phyloP scores from a whole-genome alignment of 2,329 filamentous ascomycete species.

The Fusarium praegraminearum region DNA sequence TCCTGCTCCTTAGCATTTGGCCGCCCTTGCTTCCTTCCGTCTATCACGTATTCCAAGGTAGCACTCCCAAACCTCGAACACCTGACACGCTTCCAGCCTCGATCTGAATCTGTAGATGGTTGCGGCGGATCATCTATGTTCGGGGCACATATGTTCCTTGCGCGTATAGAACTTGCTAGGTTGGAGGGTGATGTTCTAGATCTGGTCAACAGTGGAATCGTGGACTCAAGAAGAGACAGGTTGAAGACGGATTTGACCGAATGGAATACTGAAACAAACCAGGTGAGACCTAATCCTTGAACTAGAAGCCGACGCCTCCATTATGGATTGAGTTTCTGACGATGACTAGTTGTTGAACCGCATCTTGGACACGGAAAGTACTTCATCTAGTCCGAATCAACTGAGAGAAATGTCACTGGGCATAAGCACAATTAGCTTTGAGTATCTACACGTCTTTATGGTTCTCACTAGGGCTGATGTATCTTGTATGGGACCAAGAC shows the following conservation, averaged over 20 bases:
- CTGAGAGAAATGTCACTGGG: slow-evolving; percentile 11
- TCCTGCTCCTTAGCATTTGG: slow-evolving; percentile 25
- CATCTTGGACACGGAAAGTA: not conserved
- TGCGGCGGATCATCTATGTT: accelerated
- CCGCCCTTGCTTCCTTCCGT: not conserved
- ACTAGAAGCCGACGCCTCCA: accelerated
- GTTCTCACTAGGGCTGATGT: not conserved
- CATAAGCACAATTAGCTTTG: slow-evolving; percentile 6
- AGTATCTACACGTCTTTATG: slow-evolving; percentile 3
- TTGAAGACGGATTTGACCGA: not conserved
- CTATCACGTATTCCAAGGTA: not conserved
- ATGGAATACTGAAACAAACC: not conserved
- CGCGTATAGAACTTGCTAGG: not conserved
- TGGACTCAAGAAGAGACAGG: not conserved
- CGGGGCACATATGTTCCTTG: not conserved
- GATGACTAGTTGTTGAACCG: not conserved
- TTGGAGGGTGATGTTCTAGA: not conserved
- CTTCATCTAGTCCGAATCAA: not conserved
- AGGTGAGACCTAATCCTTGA: not conserved
- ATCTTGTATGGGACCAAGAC: not conserved
- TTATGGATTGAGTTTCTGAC: not conserved
- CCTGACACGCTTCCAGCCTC: not conserved
- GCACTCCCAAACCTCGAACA: not conserved
- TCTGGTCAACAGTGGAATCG: not conserved
- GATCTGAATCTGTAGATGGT: accelerated